Base-by-base conservation (phyloP, 2,329 filamentous ascomycete species). In the Alternaria infectoria region DNA sequence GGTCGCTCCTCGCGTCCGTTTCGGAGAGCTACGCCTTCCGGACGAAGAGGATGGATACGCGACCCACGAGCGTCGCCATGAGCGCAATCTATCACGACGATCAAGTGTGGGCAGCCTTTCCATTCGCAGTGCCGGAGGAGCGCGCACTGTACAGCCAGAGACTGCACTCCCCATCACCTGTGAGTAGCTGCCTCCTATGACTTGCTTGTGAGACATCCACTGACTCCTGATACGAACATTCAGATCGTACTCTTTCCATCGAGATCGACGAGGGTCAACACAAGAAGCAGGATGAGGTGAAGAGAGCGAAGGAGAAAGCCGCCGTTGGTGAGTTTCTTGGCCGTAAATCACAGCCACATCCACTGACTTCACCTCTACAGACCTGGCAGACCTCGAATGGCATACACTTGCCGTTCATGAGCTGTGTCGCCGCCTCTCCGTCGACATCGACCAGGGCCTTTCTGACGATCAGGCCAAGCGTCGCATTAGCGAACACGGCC, bases 311-410 rank as follows among this genome's bases (percentile, higher is more conserved):
- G 55, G 73, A 79, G 49, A 75, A 77, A 47, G 73, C 73, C 23
- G 73, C 72, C 19, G 73, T 79, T 63, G 77, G 76, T 79, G 67
- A 52, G 70, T 61, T 21, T 28, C 2, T 32, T 49, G 15, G 9
- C 9, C 0, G 7, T 15, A 17, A 28, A 7, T 51, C 3, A 17
- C 9, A 44, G 32, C 61, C 51, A 45, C 57, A 30, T 40, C 45
- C 28, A 49, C 76, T 78, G 25, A 72, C 62, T 21, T 7, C 2
- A 3, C 1, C 6, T 4, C n/a, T 32, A 10, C 45, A 78, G 74
- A 78, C 55, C 70, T 78, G 5, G 86, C 85, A 54, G 83, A 85
- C 61, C 83, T 92, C 54, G 88, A 92, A 71, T 91, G 90, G 89
- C 91, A 93, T 76, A 87, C 81, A 0, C 80, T 91, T 11, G 77